A percentile compares a stretch with the other conserved stretches of the same genome.
Conservation (phyloP, 192 early-diverging fungal genomes). For the Rhizoclosmatium sp. region DNA sequence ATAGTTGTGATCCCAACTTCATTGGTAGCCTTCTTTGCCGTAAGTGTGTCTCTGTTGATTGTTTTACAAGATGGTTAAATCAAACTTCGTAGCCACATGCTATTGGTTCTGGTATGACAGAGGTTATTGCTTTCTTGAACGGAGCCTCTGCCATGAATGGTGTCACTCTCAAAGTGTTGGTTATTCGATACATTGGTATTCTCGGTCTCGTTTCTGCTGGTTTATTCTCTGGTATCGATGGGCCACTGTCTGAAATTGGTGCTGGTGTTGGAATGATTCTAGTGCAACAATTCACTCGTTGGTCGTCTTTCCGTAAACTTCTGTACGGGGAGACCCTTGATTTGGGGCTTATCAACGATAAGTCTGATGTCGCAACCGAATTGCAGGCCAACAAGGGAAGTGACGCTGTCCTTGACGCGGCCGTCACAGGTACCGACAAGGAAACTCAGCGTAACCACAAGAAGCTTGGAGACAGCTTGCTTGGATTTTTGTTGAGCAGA, state of each 20-base stretch:
- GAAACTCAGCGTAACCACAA: neutral
- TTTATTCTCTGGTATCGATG: slow-evolving; percentile 48
- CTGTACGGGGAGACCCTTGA: slow-evolving; percentile 34
- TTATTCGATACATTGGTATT: slow-evolving; percentile 36
- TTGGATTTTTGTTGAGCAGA: slow-evolving; percentile 39
- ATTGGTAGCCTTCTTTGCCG: slow-evolving; percentile 34
- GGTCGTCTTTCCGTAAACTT: slow-evolving; percentile 9
- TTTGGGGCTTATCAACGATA: slow-evolving; percentile 22
- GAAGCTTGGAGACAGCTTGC: slow-evolving; percentile 34
- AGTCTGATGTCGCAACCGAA: neutral
- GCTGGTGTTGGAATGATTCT: slow-evolving; percentile 40
- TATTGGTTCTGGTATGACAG: slow-evolving; percentile 50
- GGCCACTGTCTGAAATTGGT: slow-evolving; percentile 48
- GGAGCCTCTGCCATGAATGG: slow-evolving; percentile 37
- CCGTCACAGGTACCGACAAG: neutral
- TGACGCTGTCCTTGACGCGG: neutral
- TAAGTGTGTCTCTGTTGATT: slow-evolving; percentile 24
- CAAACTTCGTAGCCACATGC: slow-evolving; percentile 30
- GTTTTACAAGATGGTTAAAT: neutral
- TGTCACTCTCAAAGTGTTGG: slow-evolving; percentile 12
- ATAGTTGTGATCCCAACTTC: slow-evolving; percentile 32
- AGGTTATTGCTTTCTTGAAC: slow-evolving; percentile 49
- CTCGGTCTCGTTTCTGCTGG: slow-evolving; percentile 36
- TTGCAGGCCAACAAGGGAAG: slow-evolving; percentile 5
- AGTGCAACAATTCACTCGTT: slow-evolving; percentile 2